These are phyloP conservation scores for Tubosaeta sp. DNA, from an alignment of 768 basidiomycete species.

Conservation along the genomic window DNA sequence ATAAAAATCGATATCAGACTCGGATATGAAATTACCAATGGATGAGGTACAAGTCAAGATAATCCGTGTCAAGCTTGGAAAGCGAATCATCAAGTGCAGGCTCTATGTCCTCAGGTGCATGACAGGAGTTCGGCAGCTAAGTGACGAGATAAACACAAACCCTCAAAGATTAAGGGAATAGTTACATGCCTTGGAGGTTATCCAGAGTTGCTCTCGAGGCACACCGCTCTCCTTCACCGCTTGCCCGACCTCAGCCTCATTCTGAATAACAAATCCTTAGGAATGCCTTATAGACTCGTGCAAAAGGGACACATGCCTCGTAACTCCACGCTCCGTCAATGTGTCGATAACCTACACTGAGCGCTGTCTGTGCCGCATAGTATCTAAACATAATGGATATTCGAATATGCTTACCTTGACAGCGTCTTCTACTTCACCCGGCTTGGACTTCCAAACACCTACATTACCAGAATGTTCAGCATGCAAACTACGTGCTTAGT, in stretches of 20 bases:
- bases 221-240: conserved; percentile 57
- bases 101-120: conserved; percentile 71
- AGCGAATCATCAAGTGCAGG: conserved; percentile 63
- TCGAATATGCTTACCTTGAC: conserved; percentile 46
- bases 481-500: background rate
- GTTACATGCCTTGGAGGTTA: conserved; percentile 51
- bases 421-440: conserved; percentile 60
- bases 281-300: background rate
- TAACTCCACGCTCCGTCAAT: conserved; percentile 76
- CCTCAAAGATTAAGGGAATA: background rate
- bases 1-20: background rate
- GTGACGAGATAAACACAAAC: background rate
- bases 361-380: conserved; percentile 40
- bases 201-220: conserved; percentile 60
- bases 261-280: conserved; percentile 37
- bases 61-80: conserved; percentile 54
- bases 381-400: background rate
- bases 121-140: conserved; percentile 75
- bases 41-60: conserved; percentile 78
- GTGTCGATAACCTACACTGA: conserved; percentile 63
- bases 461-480: conserved; percentile 1
- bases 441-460: conserved; percentile 63
- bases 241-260: conserved; percentile 65
- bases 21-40: conserved; percentile 51
- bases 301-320: conserved; percentile 36